These are phyloP conservation scores for Cerrena zonata DNA, from an alignment of 1,284 basidiomycete genomes.

Conservation along the genomic window DNA sequence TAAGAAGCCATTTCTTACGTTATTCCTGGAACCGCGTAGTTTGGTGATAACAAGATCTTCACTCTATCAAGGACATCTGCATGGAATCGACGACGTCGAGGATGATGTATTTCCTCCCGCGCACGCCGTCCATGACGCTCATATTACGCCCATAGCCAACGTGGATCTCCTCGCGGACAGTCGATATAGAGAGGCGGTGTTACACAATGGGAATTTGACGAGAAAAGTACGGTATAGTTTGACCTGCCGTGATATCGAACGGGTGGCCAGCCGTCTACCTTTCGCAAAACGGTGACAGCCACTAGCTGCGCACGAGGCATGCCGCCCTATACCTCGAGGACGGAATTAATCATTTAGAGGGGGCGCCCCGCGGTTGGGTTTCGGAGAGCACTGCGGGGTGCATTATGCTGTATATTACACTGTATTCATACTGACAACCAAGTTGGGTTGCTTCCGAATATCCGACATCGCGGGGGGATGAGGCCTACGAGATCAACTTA, in stretches of 20 bases:
- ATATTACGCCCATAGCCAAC: slow-evolving; percentile 44
- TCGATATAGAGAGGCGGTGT: slow-evolving; percentile 33
- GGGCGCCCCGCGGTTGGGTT: too few species aligned
- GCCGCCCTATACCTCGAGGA: background rate
- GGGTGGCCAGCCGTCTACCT: slow-evolving; percentile 36
- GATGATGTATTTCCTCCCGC: slow-evolving; percentile 41
- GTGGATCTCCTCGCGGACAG: slow-evolving; percentile 42
- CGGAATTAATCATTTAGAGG: too few species aligned
- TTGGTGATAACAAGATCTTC: slow-evolving; percentile 68
- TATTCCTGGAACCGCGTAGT: slow-evolving; percentile 80
- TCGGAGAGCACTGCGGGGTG: background rate
- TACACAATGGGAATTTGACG: slow-evolving; percentile 43
- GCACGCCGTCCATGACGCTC: slow-evolving; percentile 9
- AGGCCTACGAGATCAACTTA: too few species aligned
- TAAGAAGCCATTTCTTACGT: slow-evolving; percentile 57
- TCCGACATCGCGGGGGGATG: background rate
- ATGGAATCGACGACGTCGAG: slow-evolving; percentile 60
- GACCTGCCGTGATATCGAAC: slow-evolving; percentile 81
- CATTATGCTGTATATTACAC: too few species aligned
- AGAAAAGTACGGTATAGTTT: slow-evolving; percentile 71
- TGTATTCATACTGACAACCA: too few species aligned
- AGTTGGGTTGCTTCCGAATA: too few species aligned
- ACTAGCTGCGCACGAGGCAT: background rate
- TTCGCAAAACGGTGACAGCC: slow-evolving; percentile 13
- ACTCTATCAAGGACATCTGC: slow-evolving; percentile 68